Evolutionary conservation across 148 eudicot species (phyloP).

Genomic region (Cornus kousa): DNA sequence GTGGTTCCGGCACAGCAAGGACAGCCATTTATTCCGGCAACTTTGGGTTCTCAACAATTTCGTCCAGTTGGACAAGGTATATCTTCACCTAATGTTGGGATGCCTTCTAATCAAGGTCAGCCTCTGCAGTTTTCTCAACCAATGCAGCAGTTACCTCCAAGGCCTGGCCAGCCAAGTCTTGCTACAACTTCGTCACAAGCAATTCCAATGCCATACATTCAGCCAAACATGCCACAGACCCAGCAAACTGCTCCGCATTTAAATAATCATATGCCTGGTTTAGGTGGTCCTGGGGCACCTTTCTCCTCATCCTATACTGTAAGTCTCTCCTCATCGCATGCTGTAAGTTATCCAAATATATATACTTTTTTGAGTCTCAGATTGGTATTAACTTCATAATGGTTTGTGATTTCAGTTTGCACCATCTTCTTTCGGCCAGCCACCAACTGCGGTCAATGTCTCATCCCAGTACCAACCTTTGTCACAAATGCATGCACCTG

Average conservation of each 20-base stretch:
- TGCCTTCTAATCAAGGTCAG: constrained; percentile 51
- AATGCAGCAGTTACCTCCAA: constrained; percentile 70
- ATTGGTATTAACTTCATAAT: not conserved
- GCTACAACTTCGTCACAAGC: constrained; percentile 46
- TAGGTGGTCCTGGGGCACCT: constrained; percentile 62
- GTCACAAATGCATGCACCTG: constrained; percentile 51
- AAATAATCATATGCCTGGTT: constrained; percentile 41
- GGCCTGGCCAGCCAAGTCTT: constrained; percentile 56
- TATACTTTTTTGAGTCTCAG: constrained; percentile 7
- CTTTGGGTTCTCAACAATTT: constrained; percentile 51
- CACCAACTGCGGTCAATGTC: constrained; percentile 24
- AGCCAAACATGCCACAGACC: constrained; percentile 51
- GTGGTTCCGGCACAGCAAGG: constrained; percentile 60
- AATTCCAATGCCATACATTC: constrained; percentile 58
- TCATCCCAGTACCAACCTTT: constrained; percentile 61
- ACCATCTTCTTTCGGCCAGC: constrained; percentile 35
- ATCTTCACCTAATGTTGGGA: constrained; percentile 33
- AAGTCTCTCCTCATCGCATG: constrained; percentile 19
- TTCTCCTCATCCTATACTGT: constrained; percentile 72
- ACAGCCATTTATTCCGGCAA: constrained; percentile 50
- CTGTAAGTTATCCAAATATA: not conserved
- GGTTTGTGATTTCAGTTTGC: constrained; percentile 25
- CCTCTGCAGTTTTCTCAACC: constrained; percentile 68
- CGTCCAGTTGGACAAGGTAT: constrained; percentile 54
- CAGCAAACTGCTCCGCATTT: constrained; percentile 45